phyloP scores from a whole-genome alignment of 257 asterid species.

The Solanum okadae region DNA sequence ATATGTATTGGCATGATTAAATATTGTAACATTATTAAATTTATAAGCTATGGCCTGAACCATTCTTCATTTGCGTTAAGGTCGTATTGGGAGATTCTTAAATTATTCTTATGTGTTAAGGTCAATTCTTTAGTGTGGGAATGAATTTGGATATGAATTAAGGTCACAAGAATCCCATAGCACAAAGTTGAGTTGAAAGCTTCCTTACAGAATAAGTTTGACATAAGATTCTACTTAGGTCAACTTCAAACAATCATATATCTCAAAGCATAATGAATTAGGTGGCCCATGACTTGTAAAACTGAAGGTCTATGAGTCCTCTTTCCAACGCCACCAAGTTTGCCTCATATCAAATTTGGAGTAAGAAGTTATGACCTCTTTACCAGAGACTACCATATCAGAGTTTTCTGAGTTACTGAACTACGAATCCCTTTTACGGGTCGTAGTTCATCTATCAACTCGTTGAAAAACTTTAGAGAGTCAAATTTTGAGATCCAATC shows the following conservation, averaged over 20 bases:
- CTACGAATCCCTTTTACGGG: neutral
- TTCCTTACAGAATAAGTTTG: neutral
- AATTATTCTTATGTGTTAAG: neutral
- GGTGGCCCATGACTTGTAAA: neutral
- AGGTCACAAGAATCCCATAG: neutral
- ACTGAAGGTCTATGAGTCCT: neutral
- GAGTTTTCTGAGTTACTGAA: neutral
- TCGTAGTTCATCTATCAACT: neutral
- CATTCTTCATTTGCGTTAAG: neutral
- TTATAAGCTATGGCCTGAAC: neutral
- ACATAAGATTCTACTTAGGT: neutral
- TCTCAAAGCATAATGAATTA: neutral
- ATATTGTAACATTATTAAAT: neutral
- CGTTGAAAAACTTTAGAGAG: neutral
- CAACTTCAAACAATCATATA: neutral
- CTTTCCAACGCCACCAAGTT: neutral
- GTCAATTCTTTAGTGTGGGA: neutral
- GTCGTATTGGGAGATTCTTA: neutral
- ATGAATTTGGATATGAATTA: neutral
- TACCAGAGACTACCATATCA: too few species aligned
- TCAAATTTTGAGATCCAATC: neutral
- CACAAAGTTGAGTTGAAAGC: neutral
- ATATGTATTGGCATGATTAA: too few species aligned
- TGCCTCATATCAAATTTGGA: neutral
- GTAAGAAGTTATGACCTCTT: neutral